Base-by-base conservation (phyloP, 441 rosid genomes). In the Eutrema salsugineum region DNA sequence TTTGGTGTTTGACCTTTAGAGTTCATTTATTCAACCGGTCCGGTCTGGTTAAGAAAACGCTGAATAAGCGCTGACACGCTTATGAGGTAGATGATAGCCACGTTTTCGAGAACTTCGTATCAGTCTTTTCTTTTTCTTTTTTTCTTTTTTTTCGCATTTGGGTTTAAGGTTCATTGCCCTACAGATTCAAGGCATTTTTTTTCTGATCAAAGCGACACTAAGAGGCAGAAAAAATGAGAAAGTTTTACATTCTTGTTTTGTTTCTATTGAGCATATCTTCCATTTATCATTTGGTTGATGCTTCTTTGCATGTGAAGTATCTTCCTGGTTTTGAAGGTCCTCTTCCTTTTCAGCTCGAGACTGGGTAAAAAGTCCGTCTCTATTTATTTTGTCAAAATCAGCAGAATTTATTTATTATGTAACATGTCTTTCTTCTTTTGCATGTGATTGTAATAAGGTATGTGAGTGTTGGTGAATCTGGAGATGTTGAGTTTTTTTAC, bases 281-380 rank as follows among this genome's bases (percentile, higher is more conserved):
- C 44, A 56, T 60, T 15, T 48, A 73, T 56, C 20, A 63, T 64
- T 40, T 72, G 3, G 63, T 60, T 68, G 64, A 33, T 56, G 59
- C 75, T 56, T 44, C 65, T 47, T 63, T 17, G 35, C 22, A 35
- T n/a, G 82, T 91, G n/a, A 73, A 81, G 78, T 83, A 70, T 61
- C 96, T 90, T 76, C 97, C 93, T 6, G 94, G 96, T 58, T 87
- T 85, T 43, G 44, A 81, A 27, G 94, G 92, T 5, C 81, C 86
- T 43, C 91, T 91, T 62, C 96, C 96, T 36, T 91, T 91, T 50
- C 58, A 87, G 46, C 82, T 91, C 46, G 94, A 91, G 82, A 91
- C 96, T 3, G 97, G 72, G 77, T 74, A 51, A 14, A 11, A 5
- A 48, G 8, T 27, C 53, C 1, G 53, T n/a, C n/a, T n/a, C n/a